Evolutionary conservation across 257 asterid species (phyloP).

Genomic region (Fraxinus pennsylvanica): DNA sequence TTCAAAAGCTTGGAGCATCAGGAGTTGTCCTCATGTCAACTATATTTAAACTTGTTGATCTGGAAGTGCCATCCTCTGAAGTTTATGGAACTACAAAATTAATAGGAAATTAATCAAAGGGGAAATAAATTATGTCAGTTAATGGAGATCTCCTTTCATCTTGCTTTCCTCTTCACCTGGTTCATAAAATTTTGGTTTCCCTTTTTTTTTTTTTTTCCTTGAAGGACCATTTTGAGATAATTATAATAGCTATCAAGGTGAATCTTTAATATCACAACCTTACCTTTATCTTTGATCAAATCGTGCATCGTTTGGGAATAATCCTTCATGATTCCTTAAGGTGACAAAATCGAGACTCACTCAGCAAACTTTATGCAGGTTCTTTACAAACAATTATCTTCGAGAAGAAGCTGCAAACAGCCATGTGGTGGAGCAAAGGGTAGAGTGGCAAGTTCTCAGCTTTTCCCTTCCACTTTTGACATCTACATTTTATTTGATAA

Average conservation of each 20-base stretch:
- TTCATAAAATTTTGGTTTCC: background rate
- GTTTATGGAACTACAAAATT: background rate
- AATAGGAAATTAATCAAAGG: background rate
- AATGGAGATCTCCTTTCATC: background rate
- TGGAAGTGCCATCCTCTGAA: background rate
- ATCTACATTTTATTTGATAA: conserved; percentile 8
- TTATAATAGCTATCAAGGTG: background rate
- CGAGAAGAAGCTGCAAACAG: conserved; percentile 95
- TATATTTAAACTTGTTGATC: background rate
- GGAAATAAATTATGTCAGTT: background rate
- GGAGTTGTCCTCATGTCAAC: background rate
- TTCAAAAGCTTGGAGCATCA: background rate
- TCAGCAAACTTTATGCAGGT: conserved; percentile 50
- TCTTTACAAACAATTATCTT: conserved; percentile 88
- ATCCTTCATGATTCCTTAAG: conserved; percentile 1
- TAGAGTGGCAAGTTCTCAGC: conserved; percentile 81
- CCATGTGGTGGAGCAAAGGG: conserved; percentile 97
- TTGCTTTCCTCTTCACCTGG: background rate
- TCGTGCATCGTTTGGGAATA: background rate
- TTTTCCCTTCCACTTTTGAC: conserved; percentile 14
- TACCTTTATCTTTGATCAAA: background rate
- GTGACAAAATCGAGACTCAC: conserved; percentile 13
- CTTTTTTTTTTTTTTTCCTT: background rate
- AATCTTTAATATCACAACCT: background rate
- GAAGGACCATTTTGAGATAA: background rate